Percentiles rank a stretch among this genome's conserved stretches.
These are phyloP conservation scores for Pyricularia grisea DNA, from an alignment of 2,329 filamentous ascomycete species.

Conservation along the genomic window DNA sequence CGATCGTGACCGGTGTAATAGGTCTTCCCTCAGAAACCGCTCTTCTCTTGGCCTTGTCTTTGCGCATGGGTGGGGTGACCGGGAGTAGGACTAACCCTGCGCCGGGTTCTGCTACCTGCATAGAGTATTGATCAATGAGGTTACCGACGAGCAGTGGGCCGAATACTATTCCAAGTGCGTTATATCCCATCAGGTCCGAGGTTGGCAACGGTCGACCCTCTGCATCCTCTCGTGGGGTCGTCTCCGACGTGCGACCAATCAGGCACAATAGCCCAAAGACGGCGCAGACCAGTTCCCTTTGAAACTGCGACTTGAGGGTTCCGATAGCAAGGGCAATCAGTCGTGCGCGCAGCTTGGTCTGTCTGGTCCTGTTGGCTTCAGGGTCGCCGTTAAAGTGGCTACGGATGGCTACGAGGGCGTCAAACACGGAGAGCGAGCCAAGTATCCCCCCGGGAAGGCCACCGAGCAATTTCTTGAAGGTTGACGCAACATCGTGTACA, in stretches of 20 bases:
- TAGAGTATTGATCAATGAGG: conserved; percentile 40
- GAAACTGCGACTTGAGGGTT: conserved; percentile 48
- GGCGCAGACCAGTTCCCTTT: conserved; percentile 55
- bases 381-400: conserved; percentile 42
- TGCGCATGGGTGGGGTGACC: conserved; percentile 25
- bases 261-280: conserved; percentile 57
- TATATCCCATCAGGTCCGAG: conserved; percentile 54
- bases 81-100: conserved; percentile 33
- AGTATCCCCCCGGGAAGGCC: conserved; percentile 54
- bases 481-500: conserved; percentile 56
- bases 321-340: conserved; percentile 55
- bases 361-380: conserved; percentile 42
- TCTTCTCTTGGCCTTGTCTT: not conserved
- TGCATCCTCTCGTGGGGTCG: conserved; percentile 39
- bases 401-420: conserved; percentile 52
- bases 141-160: conserved; percentile 55
- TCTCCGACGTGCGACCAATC: conserved; percentile 48
- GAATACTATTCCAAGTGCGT: conserved; percentile 53
- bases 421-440: conserved; percentile 51
- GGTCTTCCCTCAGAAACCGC: conserved; percentile 8
- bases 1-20: conserved; percentile 25
- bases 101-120: conserved; percentile 31
- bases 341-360: conserved; percentile 49
- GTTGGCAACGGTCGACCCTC: conserved; percentile 42
- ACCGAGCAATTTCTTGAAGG: conserved; percentile 56